phyloP scores from a whole-genome alignment of 106 monocot genomes.

The Dactylorhiza incarnata region DNA sequence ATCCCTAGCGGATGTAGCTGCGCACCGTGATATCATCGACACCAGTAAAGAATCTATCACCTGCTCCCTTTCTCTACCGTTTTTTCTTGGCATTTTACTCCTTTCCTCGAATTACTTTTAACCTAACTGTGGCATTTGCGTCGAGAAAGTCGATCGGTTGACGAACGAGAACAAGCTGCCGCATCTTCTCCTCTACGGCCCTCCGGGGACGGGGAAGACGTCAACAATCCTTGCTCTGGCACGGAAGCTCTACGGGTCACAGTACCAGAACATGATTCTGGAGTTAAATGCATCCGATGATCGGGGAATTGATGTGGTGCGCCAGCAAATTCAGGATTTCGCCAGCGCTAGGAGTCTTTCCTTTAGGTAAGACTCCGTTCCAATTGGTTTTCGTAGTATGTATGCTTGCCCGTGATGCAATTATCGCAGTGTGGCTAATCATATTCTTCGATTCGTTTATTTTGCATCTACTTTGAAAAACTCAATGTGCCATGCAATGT shows the following conservation, averaged over 20 bases:
- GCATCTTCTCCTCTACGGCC: constrained; percentile 91
- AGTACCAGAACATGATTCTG: constrained; percentile 85
- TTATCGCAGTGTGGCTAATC: neutral
- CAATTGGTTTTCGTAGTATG: neutral
- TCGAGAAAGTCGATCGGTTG: constrained; percentile 62
- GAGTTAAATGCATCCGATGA: constrained; percentile 98
- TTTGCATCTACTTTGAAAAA: neutral
- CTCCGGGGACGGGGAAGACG: constrained; percentile 97
- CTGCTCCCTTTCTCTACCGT: neutral
- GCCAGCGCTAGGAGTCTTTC: constrained; percentile 63
- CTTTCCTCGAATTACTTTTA: neutral
- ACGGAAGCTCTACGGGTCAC: constrained; percentile 80
- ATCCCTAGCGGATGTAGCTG: constrained; percentile 94
- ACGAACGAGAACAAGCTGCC: constrained; percentile 88
- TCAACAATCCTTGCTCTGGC: constrained; percentile 97
- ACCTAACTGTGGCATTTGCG: constrained; percentile 1
- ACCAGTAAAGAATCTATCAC: constrained; percentile 43
- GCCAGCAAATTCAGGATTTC: constrained; percentile 93
- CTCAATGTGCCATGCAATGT: neutral
- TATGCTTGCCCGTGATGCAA: neutral
- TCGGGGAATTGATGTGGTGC: constrained; percentile 81
- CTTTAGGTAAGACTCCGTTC: constrained; percentile 43
- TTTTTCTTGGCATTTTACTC: neutral
- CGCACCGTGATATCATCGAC: constrained; percentile 96
- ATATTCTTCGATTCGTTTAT: neutral